Base-by-base conservation (phyloP, 2,329 filamentous ascomycete genomes). In the Monascus ruber region DNA sequence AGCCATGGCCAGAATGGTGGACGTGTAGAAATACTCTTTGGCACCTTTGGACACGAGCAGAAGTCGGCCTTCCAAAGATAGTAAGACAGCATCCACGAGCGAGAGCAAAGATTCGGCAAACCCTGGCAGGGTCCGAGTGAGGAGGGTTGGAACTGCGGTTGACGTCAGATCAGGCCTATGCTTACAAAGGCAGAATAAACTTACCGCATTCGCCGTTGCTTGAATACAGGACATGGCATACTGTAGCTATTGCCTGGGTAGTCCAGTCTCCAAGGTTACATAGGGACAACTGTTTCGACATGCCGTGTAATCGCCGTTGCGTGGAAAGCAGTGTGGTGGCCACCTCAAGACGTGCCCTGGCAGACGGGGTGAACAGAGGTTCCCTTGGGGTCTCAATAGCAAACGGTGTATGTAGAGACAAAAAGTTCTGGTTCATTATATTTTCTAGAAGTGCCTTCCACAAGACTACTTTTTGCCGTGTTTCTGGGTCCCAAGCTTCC, bases 401-500 rank as follows among this genome's bases (percentile, higher is more conserved):
- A 38, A 62, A 64, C 5, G 59, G 60, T 0, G 60, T 62, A 43
- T 65, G 61, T 5, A 64, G 48, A 1, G 60, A 62, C n/a, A 65
- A 44, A 24, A 64, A 51, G 6, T 49, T 54, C 5, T 63, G 60
- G 4, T 54, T 53, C 9, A 65, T 41, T 38, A 57, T 62, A 4
- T 52, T 53, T 33, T 63, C 58, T 8, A 65, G 45, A 7, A 60
- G 47, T 1, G 58, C 47, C 37, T 54, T 59, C 46, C 58, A 55
- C 17, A 65, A 39, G 3, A 44, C 45, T 2, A 56, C 38, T 37
- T 58, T 59, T 24, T 55, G 51, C 24, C 55, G 51, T 1, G 42
- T 43, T 6, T 48, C 43, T 1, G 46, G 33, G 25, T 56, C 51
- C 9, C 42, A 48, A 5, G 45, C 24, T 2, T 53, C 47, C 0